These are phyloP conservation scores for Pyrus betulifolia DNA, from an alignment of 306 rosid genomes.

Conservation along the genomic window DNA sequence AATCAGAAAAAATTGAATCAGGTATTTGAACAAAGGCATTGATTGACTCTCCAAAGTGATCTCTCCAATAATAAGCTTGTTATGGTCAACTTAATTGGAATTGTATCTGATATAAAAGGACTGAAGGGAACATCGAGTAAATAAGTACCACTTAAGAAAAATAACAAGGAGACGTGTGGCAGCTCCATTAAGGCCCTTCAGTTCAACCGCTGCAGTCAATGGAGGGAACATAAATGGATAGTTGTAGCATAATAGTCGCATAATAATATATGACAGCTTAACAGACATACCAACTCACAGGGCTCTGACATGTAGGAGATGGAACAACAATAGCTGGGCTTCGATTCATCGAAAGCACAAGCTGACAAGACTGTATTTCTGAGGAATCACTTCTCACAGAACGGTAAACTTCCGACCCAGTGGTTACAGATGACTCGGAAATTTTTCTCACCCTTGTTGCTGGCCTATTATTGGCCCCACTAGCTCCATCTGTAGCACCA, in stretches of 20 bases:
- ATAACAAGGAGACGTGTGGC: conserved; percentile 21
- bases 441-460: conserved; percentile 39
- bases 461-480: conserved; percentile 32
- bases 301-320: conserved; percentile 35
- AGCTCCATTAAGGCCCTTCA: conserved; percentile 1
- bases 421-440: conserved; percentile 43
- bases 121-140: not conserved
- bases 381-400: conserved; percentile 50
- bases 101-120: not conserved
- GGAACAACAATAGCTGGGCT: conserved; percentile 66
- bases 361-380: conserved; percentile 50
- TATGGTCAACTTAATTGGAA: not conserved
- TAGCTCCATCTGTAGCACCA: conserved; percentile 33
- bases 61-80: not conserved
- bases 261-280: not conserved
- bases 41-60: not conserved
- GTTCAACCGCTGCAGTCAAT: conserved; percentile 17
- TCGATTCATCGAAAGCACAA: conserved; percentile 44
- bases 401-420: conserved; percentile 48
- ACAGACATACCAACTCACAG: conserved; percentile 32
- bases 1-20: conserved; percentile 12
- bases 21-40: conserved; percentile 2
- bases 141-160: conserved; percentile 38
- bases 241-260: not conserved
- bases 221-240: conserved; percentile 4